phyloP scores from a whole-genome alignment of 805 yeast species.

The Yamadazyma nakazawae region DNA sequence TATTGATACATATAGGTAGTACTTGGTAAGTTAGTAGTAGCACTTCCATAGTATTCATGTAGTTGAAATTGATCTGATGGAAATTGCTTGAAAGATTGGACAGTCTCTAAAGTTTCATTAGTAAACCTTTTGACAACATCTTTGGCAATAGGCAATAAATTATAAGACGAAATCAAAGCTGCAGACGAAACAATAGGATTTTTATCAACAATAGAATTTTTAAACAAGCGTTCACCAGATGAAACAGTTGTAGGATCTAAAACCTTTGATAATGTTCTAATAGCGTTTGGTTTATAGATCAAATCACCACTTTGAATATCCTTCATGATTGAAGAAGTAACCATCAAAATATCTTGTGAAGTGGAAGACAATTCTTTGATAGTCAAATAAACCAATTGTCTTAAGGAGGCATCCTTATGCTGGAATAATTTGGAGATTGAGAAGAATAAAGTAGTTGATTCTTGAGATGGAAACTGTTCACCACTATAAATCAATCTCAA shows the following conservation, averaged over 20 bases:
- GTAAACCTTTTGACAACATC: conserved; percentile 93
- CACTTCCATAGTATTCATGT: conserved; percentile 54
- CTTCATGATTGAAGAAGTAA: conserved; percentile 96
- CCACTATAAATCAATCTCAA: conserved; percentile 81
- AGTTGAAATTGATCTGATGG: conserved; percentile 48
- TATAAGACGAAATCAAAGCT: conserved; percentile 89
- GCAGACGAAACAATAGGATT: conserved; percentile 89
- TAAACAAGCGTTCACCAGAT: conserved; percentile 88
- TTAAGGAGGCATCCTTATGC: conserved; percentile 78
- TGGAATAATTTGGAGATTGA: conserved; percentile 93
- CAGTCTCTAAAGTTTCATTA: conserved; percentile 92
- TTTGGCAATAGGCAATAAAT: conserved; percentile 82
- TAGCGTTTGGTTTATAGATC: conserved; percentile 89
- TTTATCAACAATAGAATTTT: conserved; percentile 86
- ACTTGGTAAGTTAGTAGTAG: conserved; percentile 52
- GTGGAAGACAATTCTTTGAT: conserved; percentile 84
- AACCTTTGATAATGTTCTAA: conserved; percentile 85
- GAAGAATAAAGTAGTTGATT: conserved; percentile 89
- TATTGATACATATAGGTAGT: conserved; percentile 86
- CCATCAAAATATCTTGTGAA: conserved; percentile 94
- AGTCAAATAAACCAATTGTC: conserved; percentile 92
- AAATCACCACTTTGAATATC: conserved; percentile 90
- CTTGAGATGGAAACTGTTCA: conserved; percentile 80
- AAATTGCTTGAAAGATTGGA: conserved; percentile 56
- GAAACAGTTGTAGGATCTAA: conserved; percentile 88